A percentile compares a stretch with the other conserved stretches of the same genome.
Evolutionary conservation across 2,329 filamentous ascomycete genomes (phyloP).

Genomic region (Proliferodiscus dingleyae): DNA sequence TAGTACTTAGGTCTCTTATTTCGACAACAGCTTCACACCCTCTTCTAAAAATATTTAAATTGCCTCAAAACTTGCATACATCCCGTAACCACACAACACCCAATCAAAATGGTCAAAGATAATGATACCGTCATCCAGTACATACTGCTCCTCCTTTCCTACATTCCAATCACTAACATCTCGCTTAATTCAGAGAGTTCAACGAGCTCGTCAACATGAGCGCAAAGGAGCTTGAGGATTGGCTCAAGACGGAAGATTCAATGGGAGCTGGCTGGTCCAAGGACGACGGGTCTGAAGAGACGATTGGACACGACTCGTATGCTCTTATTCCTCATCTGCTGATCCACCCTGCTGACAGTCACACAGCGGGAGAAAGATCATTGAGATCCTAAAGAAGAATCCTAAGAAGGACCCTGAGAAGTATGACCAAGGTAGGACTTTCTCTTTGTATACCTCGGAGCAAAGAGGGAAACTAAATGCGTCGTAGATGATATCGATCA

Average conservation of each 20-base stretch:
- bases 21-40: too few species aligned
- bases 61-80: background rate
- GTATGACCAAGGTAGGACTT: conserved; percentile 46
- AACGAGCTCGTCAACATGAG: conserved; percentile 64
- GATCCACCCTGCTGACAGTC: background rate
- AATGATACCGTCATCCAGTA: conserved; percentile 45
- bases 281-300: conserved; percentile 53
- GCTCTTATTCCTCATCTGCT: background rate
- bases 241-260: conserved; percentile 56
- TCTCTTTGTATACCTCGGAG: background rate
- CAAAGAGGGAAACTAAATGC: background rate
- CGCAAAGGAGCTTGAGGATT: conserved; percentile 53
- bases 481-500: conserved; percentile 46
- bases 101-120: conserved; percentile 44
- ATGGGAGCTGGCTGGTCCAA: conserved; percentile 56
- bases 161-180: background rate
- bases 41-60: background rate
- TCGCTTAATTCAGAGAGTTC: conserved; percentile 44
- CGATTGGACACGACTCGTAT: conserved; percentile 55
- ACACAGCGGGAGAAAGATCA: conserved; percentile 55
- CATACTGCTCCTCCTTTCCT: conserved; percentile 4
- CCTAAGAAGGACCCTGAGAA: conserved; percentile 50
- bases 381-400: conserved; percentile 58
- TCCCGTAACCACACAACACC: background rate
- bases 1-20: too few species aligned